phyloP scores from a whole-genome alignment of 768 basidiomycete genomes.

The Psilocybe sp. region DNA sequence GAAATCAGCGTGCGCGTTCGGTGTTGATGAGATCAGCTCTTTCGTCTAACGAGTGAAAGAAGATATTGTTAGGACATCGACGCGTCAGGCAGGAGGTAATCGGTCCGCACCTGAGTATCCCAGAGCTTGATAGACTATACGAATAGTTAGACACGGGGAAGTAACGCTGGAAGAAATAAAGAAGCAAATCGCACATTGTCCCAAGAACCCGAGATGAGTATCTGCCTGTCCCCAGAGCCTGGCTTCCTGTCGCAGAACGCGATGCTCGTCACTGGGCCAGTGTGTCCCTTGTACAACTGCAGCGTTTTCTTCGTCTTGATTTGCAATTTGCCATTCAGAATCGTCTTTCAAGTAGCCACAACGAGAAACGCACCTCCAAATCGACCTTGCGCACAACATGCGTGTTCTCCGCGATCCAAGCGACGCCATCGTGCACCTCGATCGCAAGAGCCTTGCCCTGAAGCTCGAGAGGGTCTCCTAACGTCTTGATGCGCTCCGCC shows the following conservation, averaged over 20 bases:
- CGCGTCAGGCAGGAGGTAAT: not conserved
- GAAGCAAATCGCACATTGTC: constrained; percentile 66
- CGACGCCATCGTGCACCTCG: constrained; percentile 58
- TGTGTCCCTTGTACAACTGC: constrained; percentile 79
- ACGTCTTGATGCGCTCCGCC: constrained; percentile 60
- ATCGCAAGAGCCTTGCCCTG: constrained; percentile 73
- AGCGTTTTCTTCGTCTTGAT: constrained; percentile 76
- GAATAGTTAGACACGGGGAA: constrained; percentile 7
- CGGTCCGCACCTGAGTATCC: constrained; percentile 63
- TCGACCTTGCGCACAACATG: constrained; percentile 70
- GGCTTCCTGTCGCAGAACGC: constrained; percentile 53
- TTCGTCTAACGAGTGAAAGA: constrained; percentile 51
- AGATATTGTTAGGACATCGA: not conserved
- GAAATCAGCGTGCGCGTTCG: constrained; percentile 81
- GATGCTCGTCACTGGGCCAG: constrained; percentile 84
- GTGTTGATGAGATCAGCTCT: constrained; percentile 62
- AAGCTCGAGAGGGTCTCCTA: constrained; percentile 80
- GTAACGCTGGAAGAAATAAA: not conserved
- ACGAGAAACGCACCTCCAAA: constrained; percentile 60
- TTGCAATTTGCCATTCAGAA: not conserved
- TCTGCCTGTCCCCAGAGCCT: constrained; percentile 38
- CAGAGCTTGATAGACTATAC: constrained; percentile 82
- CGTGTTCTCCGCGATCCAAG: constrained; percentile 90
- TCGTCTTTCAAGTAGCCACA: not conserved
- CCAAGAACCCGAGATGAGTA: constrained; percentile 92